Conservation (phyloP, 2,329 filamentous ascomycete species). For the Zymoseptoria ardabiliae region DNA sequence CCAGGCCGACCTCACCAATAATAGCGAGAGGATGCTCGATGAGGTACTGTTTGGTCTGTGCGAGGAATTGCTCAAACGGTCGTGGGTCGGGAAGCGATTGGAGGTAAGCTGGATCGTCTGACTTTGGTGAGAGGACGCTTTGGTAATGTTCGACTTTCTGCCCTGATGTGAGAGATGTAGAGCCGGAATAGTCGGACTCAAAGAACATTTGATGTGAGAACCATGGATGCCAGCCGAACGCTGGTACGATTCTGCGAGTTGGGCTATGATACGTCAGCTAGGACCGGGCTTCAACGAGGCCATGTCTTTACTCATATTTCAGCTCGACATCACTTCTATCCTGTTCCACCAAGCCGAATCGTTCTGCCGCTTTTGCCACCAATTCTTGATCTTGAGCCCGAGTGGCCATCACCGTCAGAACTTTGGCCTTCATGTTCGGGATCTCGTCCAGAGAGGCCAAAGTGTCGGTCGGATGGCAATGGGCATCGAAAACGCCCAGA, state of each 20-base stretch:
- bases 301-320: not conserved
- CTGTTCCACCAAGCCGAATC: constrained; percentile 41
- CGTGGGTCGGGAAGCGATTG: constrained; percentile 52
- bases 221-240: constrained; percentile 87
- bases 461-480: constrained; percentile 78
- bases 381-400: constrained; percentile 67
- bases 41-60: constrained; percentile 50
- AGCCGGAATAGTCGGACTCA: constrained; percentile 38
- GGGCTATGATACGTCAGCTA: constrained; percentile 18
- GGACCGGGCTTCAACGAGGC: constrained; percentile 6
- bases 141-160: constrained; percentile 55
- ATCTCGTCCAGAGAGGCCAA: constrained; percentile 55
- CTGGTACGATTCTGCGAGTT: constrained; percentile 50
- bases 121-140: constrained; percentile 53
- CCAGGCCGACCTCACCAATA: constrained; percentile 70
- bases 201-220: constrained; percentile 71
- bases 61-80: constrained; percentile 52
- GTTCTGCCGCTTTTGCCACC: constrained; percentile 54
- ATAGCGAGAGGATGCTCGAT: constrained; percentile 55
- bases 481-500: constrained; percentile 65
- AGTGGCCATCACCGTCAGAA: constrained; percentile 70
- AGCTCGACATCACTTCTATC: constrained; percentile 13
- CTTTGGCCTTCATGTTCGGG: constrained; percentile 56
- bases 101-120: constrained; percentile 46
- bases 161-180: constrained; percentile 32